Conservation (phyloP, 2,329 filamentous ascomycete genomes). For the Bipolaris oryzae region DNA sequence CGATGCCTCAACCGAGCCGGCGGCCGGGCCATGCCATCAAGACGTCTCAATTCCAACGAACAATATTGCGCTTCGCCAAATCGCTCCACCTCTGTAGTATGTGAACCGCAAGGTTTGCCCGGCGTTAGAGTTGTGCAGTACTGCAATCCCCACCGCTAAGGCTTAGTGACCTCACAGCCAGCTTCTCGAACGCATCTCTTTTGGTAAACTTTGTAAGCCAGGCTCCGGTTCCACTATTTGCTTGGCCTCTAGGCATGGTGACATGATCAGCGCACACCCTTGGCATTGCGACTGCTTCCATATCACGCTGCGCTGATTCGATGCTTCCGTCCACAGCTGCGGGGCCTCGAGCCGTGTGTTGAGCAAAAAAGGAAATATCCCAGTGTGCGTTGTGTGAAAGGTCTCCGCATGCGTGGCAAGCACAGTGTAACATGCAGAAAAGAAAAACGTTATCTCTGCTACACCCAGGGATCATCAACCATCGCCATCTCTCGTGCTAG, state of each 20-base stretch:
- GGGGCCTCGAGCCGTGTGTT: background rate
- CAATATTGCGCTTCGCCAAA: background rate
- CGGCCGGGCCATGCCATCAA: background rate
- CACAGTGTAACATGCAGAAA: background rate
- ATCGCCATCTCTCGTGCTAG: background rate
- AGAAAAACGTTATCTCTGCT: background rate
- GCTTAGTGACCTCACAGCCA: background rate
- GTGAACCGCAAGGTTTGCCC: background rate
- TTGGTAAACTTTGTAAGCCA: background rate
- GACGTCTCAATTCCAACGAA: background rate
- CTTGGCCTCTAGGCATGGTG: constrained; percentile 8
- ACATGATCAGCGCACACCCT: constrained; percentile 2
- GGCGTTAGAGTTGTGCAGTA: background rate
- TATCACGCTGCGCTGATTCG: background rate
- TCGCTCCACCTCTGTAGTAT: background rate
- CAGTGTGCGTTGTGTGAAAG: background rate
- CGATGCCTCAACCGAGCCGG: background rate
- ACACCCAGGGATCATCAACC: background rate
- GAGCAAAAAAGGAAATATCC: no score
- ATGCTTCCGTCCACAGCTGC: background rate
- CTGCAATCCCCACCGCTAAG: background rate
- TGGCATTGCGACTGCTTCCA: background rate
- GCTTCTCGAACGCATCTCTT: constrained; percentile 5
- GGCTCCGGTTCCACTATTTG: constrained; percentile 1
- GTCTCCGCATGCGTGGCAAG: no score